Evolutionary conservation across 371 early-diverging fungal species (phyloP), one percentile per base, ranked within the genome.

Genomic region (Syncephalastrum contaminatum): DNA sequence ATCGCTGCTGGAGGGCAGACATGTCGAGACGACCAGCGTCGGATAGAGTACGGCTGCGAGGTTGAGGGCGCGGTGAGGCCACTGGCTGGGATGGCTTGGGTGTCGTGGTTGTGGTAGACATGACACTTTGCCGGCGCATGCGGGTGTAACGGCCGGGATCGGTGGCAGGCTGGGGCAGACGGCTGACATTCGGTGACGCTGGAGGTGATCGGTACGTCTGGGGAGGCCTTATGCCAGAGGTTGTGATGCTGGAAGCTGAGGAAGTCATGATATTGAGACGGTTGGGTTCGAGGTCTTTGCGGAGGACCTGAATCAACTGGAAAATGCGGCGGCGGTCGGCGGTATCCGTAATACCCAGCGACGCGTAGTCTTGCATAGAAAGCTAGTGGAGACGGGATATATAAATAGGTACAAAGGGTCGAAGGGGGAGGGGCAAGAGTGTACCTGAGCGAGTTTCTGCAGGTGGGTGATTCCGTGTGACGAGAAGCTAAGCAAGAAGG

Each of bases 301-400:
- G 70, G 24, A 77, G 60, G 30, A 65, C 44, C 46, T 72, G 73
- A 44, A 91, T 88, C 25, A 93, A 75, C 42, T 87, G 84, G 71
- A 91, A 91, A 43, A 81, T 81, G 62, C 85, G 72, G 58, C 89
- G 88, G 40, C 92, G 72, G 64, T 93, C 94, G 40, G 84, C 84
- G 73, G 86, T 86, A 44, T 82, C 77, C 22, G 83, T 85, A 18
- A 93, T 88, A 12, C 93, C 93, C 21, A 92, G 75, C 16, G 77
- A 65, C 47, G 77, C 81, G 70, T 90, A 93, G 73, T 92, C 92
- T 67, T 88, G 88, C 80, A 93, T 87, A 40, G 88, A 88, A 53
- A 93, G 80, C 82, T 86, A 44, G n/a, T n/a, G n/a, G n/a, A n/a
- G n/a, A n/a, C n/a, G n/a, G n/a, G n/a, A 22, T 15, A 3, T 20